Evolutionary conservation across 2,329 filamentous ascomycete genomes (phyloP).

Genomic region (Reticulascus tulasneorum): DNA sequence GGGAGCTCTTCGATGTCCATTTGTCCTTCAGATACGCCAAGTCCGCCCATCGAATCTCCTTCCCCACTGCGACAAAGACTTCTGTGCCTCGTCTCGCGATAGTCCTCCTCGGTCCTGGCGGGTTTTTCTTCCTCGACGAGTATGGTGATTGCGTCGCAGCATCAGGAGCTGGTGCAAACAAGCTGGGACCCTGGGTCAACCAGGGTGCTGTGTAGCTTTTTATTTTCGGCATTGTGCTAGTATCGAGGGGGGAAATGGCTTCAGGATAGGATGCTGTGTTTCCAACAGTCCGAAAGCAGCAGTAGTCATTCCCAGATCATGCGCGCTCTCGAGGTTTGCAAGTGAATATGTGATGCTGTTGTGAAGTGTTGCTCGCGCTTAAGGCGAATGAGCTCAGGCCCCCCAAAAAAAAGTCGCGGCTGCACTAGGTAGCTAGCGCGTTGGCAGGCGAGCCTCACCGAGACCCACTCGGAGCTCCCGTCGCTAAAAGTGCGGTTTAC

Average conservation of each 20-base stretch:
- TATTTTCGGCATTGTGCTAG: slow-evolving; percentile 71
- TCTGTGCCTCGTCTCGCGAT: slow-evolving; percentile 82
- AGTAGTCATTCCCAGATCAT: background rate
- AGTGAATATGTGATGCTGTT: background rate
- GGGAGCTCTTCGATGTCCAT: slow-evolving; percentile 27
- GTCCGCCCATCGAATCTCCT: slow-evolving; percentile 89
- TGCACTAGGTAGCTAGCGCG: slow-evolving; percentile 5
- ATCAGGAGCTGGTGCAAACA: slow-evolving; percentile 59
- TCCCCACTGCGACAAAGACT: slow-evolving; percentile 82
- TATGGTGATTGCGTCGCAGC: slow-evolving; percentile 34
- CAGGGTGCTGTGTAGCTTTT: slow-evolving; percentile 82
- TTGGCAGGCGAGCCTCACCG: slow-evolving; percentile 3
- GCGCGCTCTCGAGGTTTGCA: background rate
- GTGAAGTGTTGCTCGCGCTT: slow-evolving; percentile 1
- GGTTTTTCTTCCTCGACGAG: slow-evolving; percentile 37
- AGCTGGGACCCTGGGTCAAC: slow-evolving; percentile 71
- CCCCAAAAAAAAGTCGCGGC: slow-evolving; percentile 9
- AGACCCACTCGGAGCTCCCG: slow-evolving; percentile 10
- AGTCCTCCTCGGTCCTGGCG: slow-evolving; percentile 54
- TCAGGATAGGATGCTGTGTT: background rate
- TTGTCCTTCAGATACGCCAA: slow-evolving; percentile 71
- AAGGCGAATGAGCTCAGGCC: too few relatives aligned
- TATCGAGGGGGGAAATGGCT: background rate
- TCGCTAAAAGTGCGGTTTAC: background rate
- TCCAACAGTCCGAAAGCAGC: too few relatives aligned